phyloP scores from a whole-genome alignment of 2,329 filamentous ascomycete species.

The Exserohilum rostratum region DNA sequence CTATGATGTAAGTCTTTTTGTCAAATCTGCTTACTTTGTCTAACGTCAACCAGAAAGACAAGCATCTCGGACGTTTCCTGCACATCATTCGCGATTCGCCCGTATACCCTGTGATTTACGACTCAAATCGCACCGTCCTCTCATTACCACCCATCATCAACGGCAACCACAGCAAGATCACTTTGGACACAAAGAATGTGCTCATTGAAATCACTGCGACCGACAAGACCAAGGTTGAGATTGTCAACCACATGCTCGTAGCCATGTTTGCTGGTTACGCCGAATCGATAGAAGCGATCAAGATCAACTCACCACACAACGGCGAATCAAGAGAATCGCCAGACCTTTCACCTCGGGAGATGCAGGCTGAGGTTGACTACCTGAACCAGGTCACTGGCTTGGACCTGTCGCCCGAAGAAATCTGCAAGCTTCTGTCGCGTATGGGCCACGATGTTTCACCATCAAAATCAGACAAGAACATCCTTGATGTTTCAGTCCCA shows the following conservation, averaged over 20 bases:
- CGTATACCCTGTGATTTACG: constrained; percentile 94
- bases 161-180: constrained; percentile 95
- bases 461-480: constrained; percentile 67
- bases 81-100: constrained; percentile 94
- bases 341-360: constrained; percentile 74
- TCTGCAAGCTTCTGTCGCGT: constrained; percentile 80
- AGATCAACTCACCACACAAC: constrained; percentile 93
- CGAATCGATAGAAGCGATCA: constrained; percentile 90
- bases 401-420: constrained; percentile 71
- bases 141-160: constrained; percentile 98
- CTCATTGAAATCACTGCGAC: constrained; percentile 97
- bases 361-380: constrained; percentile 87
- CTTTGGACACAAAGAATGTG: constrained; percentile 85
- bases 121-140: constrained; percentile 83
- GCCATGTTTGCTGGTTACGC: constrained; percentile 97
- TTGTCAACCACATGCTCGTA: constrained; percentile 93
- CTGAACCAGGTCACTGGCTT: constrained; percentile 93
- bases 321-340: constrained; percentile 80
- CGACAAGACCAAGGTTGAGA: constrained; percentile 93
- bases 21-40: background rate
- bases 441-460: constrained; percentile 88
- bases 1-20: constrained; percentile 66
- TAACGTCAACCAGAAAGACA: constrained; percentile 70
- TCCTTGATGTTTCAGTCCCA: constrained; percentile 82
- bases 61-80: constrained; percentile 85